Percentiles rank a stretch among this genome's conserved stretches.
phyloP scores from a whole-genome alignment of 2,329 filamentous ascomycete species.

The Exophiala dermatitidis region DNA sequence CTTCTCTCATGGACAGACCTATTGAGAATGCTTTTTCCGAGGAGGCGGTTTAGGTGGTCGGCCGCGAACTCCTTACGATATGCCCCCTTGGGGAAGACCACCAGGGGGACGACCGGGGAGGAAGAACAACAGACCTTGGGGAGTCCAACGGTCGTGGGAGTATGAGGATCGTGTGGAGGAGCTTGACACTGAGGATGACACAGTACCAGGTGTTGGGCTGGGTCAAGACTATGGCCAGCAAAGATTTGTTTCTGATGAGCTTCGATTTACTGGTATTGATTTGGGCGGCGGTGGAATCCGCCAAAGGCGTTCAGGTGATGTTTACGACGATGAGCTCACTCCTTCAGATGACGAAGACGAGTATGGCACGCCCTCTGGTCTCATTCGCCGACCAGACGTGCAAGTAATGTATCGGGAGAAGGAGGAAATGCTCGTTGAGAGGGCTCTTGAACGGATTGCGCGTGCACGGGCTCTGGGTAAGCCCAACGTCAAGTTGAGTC shows the following conservation, averaged over 20 bases:
- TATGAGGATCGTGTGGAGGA: conserved; percentile 38
- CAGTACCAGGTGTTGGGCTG: conserved; percentile 52
- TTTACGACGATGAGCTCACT: conserved; percentile 44
- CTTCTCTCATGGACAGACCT: conserved; percentile 92
- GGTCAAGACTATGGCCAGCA: conserved; percentile 39
- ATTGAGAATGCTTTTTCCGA: conserved; percentile 99
- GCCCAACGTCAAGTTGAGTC: conserved; percentile 69
- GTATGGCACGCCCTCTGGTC: conserved; percentile 47
- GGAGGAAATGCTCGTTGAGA: conserved; percentile 69
- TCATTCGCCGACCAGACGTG: conserved; percentile 39
- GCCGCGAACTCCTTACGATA: conserved; percentile 91
- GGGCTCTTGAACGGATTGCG: conserved; percentile 71
- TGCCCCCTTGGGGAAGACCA: conserved; percentile 98
- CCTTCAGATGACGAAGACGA: conserved; percentile 44
- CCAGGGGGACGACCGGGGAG: conserved; percentile 70
- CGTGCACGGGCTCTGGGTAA: conserved; percentile 69
- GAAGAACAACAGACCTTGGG: conserved; percentile 51
- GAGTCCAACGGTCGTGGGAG: conserved; percentile 44
- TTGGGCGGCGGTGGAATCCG: conserved; percentile 40
- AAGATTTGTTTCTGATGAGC: conserved; percentile 52
- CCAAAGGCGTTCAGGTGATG: conserved; percentile 42
- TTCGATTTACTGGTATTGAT: conserved; percentile 56
- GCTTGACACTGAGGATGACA: conserved; percentile 38
- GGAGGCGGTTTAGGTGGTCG: conserved; percentile 99
- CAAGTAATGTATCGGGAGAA: conserved; percentile 54